Evolutionary conservation across 148 eudicot species (phyloP), one percentile per base, ranked within the genome.

Genomic region (Fagopyrum esculentum): DNA sequence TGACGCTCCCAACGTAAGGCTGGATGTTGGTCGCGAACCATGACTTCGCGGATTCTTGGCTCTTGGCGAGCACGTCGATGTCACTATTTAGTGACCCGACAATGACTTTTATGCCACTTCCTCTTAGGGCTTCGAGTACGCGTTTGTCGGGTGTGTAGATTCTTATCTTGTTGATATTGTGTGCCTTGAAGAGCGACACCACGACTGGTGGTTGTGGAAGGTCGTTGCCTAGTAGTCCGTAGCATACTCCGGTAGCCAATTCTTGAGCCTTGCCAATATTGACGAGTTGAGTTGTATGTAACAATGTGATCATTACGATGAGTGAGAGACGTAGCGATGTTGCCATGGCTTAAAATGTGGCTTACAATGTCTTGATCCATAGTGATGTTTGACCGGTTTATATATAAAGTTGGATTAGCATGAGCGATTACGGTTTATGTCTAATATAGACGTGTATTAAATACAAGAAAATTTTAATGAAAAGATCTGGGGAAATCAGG

Each of bases 181-280:
- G 2, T 47, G 9, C 51, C n/a, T 86, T 72, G 71, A 75, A 82
- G 7, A 88, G 87, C 9, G 64, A 54, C 11, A 88, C 69, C 9
- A 85, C 86, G 6, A 81, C 80, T 1, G 50, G 11, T 8, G 89
- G 80, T 1, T 85, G 13, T 10, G 89, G 95, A 9, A 90, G 77
- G 72, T 88, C 83, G 56, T 84, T 51, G 3, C 87, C 95, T 4
- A 45, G 77, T 44, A 83, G 78, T 40, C 95, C 95, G 43, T 86
- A 88, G 72, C 83, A 78, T 2, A 83, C 81, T 29, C 94, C 91
- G 9, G 35, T 30, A 30, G 35, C 35, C 35, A 30, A 30, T 30
- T 30, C 35, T 30, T 30, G 35, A 30, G 35, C 35, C n/a, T n/a
- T n/a, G 35, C 2, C 35, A 2, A 30, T 2, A 30, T 30, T 30